These are phyloP conservation scores for Dactylorhiza incarnata DNA, from an alignment of 106 monocot genomes.

Conservation along the genomic window DNA sequence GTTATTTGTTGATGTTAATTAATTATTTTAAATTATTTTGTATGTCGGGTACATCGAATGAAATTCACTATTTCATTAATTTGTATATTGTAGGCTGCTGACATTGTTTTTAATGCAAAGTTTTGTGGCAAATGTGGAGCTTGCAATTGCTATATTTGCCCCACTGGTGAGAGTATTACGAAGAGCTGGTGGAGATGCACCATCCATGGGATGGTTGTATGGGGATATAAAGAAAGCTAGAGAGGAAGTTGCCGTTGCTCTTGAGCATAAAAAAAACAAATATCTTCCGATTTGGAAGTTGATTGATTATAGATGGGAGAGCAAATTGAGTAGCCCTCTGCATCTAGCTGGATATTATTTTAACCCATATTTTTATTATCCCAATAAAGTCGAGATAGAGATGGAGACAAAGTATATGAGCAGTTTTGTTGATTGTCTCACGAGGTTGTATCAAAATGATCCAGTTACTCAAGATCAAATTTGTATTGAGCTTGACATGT, in stretches of 20 bases:
- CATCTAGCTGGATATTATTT: slow-evolving; percentile 1
- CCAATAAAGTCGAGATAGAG: background rate
- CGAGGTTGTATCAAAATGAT: background rate
- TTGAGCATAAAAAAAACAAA: background rate
- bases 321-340: background rate
- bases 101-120: background rate
- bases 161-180: background rate
- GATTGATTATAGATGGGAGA: background rate
- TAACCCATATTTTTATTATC: background rate
- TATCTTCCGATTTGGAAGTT: background rate
- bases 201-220: background rate
- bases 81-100: background rate
- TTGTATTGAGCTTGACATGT: background rate
- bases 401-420: background rate
- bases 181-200: background rate
- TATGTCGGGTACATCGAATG: background rate
- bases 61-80: background rate
- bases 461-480: background rate
- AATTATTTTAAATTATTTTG: background rate
- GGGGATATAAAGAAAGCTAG: background rate
- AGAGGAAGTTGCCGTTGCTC: background rate
- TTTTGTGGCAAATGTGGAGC: background rate
- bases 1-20: background rate
- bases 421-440: background rate
- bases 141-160: background rate